A percentile compares a stretch with the other conserved stretches of the same genome.
Conservation (phyloP, 2,329 filamentous ascomycete species). For the Colletotrichum tropicale region DNA sequence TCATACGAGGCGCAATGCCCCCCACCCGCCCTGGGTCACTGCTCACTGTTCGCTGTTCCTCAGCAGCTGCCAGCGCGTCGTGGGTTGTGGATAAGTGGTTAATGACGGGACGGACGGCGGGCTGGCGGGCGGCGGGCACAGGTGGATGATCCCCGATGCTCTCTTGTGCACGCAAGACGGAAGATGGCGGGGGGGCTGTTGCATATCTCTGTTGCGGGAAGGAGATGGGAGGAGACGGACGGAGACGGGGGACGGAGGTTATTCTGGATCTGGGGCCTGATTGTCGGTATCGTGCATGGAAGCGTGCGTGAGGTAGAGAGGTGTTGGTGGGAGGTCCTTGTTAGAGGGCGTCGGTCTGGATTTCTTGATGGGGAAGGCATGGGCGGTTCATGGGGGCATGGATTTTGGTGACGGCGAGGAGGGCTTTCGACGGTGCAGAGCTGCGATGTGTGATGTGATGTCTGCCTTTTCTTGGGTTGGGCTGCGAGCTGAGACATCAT, state of each 20-base stretch:
- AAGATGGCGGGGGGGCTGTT: neutral
- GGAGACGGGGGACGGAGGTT: constrained; percentile 8
- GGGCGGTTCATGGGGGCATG: neutral
- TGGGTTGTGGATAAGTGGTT: neutral
- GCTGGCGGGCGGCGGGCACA: neutral
- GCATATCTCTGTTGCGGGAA: neutral
- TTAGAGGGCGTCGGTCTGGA: neutral
- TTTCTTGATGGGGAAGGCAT: neutral
- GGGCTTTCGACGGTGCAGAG: neutral
- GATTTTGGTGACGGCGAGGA: neutral
- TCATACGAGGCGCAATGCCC: constrained; percentile 16
- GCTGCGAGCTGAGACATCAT: neutral
- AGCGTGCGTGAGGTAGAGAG: neutral
- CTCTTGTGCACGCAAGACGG: neutral
- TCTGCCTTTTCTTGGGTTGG: neutral
- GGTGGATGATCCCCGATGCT: neutral
- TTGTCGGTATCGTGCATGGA: constrained; percentile 13
- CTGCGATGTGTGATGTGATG: neutral
- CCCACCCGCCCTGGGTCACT: neutral
- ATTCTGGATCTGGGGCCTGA: constrained; percentile 14
- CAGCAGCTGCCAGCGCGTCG: neutral
- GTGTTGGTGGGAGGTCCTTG: neutral
- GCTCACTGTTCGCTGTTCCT: neutral
- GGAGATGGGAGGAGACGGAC: neutral
- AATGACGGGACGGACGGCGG: neutral